Base-by-base conservation (phyloP, 2,329 filamentous ascomycete genomes). In the Aspergillus brunneoviolaceus region DNA sequence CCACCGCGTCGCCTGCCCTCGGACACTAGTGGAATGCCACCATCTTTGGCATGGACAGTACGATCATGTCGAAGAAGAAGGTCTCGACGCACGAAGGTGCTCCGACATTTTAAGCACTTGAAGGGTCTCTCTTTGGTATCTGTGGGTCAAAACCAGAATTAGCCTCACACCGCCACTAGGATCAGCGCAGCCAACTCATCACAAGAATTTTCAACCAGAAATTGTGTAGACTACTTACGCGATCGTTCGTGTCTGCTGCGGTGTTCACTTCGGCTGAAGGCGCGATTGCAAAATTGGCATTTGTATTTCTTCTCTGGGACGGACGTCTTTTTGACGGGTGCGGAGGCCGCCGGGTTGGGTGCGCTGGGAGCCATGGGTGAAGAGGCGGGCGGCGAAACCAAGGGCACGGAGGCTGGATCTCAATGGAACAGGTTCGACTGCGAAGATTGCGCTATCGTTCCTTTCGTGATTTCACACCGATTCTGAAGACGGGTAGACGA, bases 111-210 rank as follows among this genome's bases (percentile, higher is more conserved):
- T 82, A 92, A 85, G 80, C 95, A 99, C 78, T 98, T 98, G 85
- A 99, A 99, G 42, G 95, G 95, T 65, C 95, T 89, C 80, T 98
- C 95, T 81, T 99, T 99, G 66, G 95, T 99, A 79, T 98, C 94
- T 98, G 78, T 63, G 63, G 54, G 25, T 42, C 23, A 51, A 10
- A 53, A 33, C 19, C 19, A 14, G 10, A 33, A 31, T 58, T 31
- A 51, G 14, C 23, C 48, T 61, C 16, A 55, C 48, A 50, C 47
- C 21, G n/a, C 7, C 42, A n/a, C 5, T 19, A 45, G 14, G 39
- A 45, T 45, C 39, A 16, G 39, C 50, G 49, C 16, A 49, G 55
- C 49, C 31, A 61, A 31, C 33, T 27, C 27, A 49, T 52, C 25
- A 29, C 29, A 12, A n/a, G 12, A 52, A 57, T 47, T 29, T 5